A percentile compares a stretch with the other conserved stretches of the same genome.
phyloP scores from a whole-genome alignment of 1,284 basidiomycete genomes.

The Ceraceosorus guamensis region DNA sequence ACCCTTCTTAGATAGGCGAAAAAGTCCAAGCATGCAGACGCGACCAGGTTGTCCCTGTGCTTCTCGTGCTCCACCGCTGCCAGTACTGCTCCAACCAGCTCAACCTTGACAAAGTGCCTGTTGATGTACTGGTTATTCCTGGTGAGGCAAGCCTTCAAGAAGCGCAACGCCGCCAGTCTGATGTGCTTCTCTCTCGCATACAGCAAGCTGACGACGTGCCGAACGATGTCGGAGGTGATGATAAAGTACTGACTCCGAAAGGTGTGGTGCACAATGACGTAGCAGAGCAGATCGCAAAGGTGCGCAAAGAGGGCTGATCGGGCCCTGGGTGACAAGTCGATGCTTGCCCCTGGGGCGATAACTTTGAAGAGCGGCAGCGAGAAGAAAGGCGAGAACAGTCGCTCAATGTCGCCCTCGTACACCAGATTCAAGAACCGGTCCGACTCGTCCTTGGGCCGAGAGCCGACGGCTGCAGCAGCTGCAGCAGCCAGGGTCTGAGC shows the following conservation, averaged over 20 bases:
- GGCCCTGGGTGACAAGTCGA: conserved; percentile 11
- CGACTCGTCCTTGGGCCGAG: conserved; percentile 53
- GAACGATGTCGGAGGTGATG: conserved; percentile 51
- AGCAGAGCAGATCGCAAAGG: conserved; percentile 76
- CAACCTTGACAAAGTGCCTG: conserved; percentile 74
- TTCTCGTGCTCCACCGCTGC: conserved; percentile 74
- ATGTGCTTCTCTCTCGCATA: conserved; percentile 81
- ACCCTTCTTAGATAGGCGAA: conserved; percentile 73
- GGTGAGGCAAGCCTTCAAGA: conserved; percentile 77
- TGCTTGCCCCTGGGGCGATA: conserved; percentile 2
- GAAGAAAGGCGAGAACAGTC: conserved; percentile 69
- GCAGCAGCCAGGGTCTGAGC: conserved; percentile 4
- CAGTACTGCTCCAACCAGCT: conserved; percentile 73
- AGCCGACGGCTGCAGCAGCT: conserved; percentile 9
- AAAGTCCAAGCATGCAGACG: conserved; percentile 88
- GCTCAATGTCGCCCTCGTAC: conserved; percentile 67
- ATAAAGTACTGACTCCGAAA: conserved; percentile 79
- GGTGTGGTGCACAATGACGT: conserved; percentile 76
- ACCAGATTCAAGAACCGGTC: conserved; percentile 85
- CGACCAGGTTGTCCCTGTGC: conserved; percentile 79
- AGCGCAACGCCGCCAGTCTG: conserved; percentile 58
- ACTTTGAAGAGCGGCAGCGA: conserved; percentile 65
- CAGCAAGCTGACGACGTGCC: conserved; percentile 51
- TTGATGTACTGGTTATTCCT: conserved; percentile 80
- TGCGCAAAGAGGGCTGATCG: conserved; percentile 45